Evolutionary conservation across 805 yeast genomes (phyloP).

Genomic region (Metschnikowia hibisci): DNA sequence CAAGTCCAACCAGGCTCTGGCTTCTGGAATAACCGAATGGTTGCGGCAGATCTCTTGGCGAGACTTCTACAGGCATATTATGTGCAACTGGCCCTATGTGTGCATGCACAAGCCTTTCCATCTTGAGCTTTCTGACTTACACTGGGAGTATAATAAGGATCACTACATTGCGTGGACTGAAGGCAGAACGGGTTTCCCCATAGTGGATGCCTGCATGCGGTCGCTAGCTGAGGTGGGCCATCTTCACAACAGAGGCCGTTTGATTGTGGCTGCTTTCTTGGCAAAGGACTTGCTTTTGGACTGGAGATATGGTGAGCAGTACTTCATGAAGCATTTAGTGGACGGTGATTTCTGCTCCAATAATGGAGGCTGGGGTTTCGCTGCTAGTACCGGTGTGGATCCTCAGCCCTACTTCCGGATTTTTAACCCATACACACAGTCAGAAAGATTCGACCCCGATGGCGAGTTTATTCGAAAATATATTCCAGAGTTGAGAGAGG

Average conservation of each 20-base stretch:
- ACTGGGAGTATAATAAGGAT: constrained; percentile 41
- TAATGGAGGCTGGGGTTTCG: constrained; percentile 57
- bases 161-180: constrained; percentile 48
- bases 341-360: constrained; percentile 55
- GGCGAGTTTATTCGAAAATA: constrained; percentile 46
- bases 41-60: constrained; percentile 57
- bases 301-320: constrained; percentile 53
- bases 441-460: constrained; percentile 45
- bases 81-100: constrained; percentile 48
- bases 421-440: constrained; percentile 50
- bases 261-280: constrained; percentile 51
- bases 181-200: constrained; percentile 53
- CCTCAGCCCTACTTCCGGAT: constrained; percentile 57
- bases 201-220: constrained; percentile 58
- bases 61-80: constrained; percentile 50
- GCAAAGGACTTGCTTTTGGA: constrained; percentile 48
- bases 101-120: constrained; percentile 49
- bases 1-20: constrained; percentile 23
- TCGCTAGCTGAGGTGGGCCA: constrained; percentile 49
- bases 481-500: constrained; percentile 44
- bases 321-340: constrained; percentile 45
- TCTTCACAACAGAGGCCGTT: constrained; percentile 51
- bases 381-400: constrained; percentile 50
- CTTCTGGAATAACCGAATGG: constrained; percentile 39
- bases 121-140: constrained; percentile 37